Base-by-base conservation (phyloP, 805 yeast species). In the Sugiyamaella floridensis region DNA sequence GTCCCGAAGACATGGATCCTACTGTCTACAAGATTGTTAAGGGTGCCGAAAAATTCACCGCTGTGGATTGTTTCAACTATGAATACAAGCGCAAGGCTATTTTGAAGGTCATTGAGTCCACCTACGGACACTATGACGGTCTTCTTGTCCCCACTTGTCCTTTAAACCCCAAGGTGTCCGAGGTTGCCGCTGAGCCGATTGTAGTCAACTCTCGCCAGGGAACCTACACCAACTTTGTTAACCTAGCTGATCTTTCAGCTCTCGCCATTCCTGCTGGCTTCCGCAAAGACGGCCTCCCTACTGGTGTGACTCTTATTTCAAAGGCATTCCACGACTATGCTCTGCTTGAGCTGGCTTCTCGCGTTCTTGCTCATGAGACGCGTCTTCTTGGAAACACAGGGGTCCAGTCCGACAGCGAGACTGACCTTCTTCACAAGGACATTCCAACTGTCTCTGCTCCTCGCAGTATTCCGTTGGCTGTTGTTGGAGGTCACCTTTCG, bases 161-260 rank as follows among this genome's bases (percentile, higher is more conserved):
- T 5, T 75, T 92, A 61, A 89, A 86, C 63, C 98, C 98, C 48
- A 80, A 89, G 5, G 79, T 90, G 48, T 81, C 75, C 45, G 82
- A 85, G 54, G 80, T 92, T 22, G 80, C 74, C 55, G 71, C 75
- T 7, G 96, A 90, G 66, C 98, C 98, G 3, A 75, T 93, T 29
- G 68, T 74, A 45, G 80, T 89, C 62, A 92, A 92, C 74, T 87
- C 97, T 5, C 76, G 76, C 64, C 99, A 93, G 72, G 99, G 99
- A 32, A 89, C 97, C n/a, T 92, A 96, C 84, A 92, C 98, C 29
- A 92, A 92, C 71, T 93, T 93, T 67, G 97, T 88, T 62, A 92
- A 93, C 68, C 77, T 92, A 66, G 96, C 97, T 2, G 98, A 92
- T 65, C 70, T 90, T 74, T 84, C 95, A 40, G 98, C 96, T 0